Percentiles rank a stretch among this genome's conserved stretches.
Evolutionary conservation across 2,329 filamentous ascomycete species (phyloP).

Genomic region (Fusarium begoniae): DNA sequence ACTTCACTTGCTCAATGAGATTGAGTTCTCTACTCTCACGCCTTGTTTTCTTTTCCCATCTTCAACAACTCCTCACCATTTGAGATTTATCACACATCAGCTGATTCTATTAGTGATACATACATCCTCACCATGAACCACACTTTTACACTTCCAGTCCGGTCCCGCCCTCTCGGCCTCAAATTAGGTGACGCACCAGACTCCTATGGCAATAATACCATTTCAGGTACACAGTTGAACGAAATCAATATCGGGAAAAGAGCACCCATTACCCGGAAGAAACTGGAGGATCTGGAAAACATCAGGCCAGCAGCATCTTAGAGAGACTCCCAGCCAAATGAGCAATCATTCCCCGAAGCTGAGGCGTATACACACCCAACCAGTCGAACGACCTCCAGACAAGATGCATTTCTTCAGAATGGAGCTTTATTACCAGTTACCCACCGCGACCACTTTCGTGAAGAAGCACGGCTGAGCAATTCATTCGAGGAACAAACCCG

Average conservation of each 20-base stretch:
- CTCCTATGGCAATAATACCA: not conserved
- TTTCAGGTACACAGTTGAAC: not conserved
- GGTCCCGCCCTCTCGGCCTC: not conserved
- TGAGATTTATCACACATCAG: not conserved
- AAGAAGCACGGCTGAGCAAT: conserved; percentile 18
- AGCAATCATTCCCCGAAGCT: not conserved
- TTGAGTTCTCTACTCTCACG: not conserved
- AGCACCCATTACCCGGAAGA: not conserved
- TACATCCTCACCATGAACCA: conserved; percentile 29
- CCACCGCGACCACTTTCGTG: conserved; percentile 2
- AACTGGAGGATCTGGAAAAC: conserved; percentile 11
- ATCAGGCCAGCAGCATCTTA: conserved; percentile 7
- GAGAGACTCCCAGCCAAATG: not conserved
- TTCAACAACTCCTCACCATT: not conserved
- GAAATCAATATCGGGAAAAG: conserved; percentile 6
- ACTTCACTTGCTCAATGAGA: not conserved
- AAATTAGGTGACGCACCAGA: not conserved
- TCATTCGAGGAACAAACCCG: not conserved
- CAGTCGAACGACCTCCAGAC: conserved; percentile 15
- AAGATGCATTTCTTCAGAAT: conserved; percentile 20
- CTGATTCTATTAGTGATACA: not conserved
- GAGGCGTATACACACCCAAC: conserved; percentile 15
- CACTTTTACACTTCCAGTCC: conserved; percentile 24
- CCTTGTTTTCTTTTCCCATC: not conserved
- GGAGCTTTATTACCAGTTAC: not conserved